A percentile compares a stretch with the other conserved stretches of the same genome.
These are phyloP conservation scores for Sugiyamaella smithiae DNA, from an alignment of 805 yeast genomes.

Conservation along the genomic window DNA sequence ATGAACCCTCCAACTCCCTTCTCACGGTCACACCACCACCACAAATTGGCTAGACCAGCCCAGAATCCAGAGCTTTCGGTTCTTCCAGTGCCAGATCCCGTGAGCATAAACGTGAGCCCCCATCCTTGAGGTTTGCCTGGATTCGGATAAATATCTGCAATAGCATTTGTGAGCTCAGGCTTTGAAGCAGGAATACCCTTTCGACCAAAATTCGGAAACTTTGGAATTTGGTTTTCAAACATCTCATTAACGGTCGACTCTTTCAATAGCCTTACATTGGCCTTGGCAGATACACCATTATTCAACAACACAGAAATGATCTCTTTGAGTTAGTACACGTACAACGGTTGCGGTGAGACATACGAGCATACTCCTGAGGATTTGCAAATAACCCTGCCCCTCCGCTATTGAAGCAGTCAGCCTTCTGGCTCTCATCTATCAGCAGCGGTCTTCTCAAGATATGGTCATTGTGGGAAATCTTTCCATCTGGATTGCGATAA, in stretches of 20 bases:
- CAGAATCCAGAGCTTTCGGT: conserved; percentile 38
- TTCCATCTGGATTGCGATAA: conserved; percentile 22
- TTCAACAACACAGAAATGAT: conserved; percentile 41
- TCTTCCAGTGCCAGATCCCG: conserved; percentile 38
- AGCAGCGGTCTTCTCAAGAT: conserved; percentile 7
- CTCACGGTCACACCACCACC: conserved; percentile 41
- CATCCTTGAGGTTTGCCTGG: conserved; percentile 8
- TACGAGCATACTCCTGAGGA: conserved; percentile 37
- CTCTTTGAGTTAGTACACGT: conserved; percentile 18
- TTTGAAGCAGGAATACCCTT: background rate
- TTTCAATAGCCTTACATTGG: background rate
- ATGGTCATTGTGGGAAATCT: conserved; percentile 14
- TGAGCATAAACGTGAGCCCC: conserved; percentile 37
- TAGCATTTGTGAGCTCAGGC: background rate
- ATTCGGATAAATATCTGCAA: background rate
- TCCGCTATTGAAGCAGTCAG: conserved; percentile 36
- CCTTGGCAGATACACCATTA: background rate
- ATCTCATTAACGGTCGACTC: background rate
- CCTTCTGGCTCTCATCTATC: conserved; percentile 20
- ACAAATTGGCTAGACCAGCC: conserved; percentile 41
- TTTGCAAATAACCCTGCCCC: conserved; percentile 45
- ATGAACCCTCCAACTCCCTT: conserved; percentile 39
- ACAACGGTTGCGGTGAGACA: background rate
- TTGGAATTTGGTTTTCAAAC: background rate
- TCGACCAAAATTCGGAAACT: background rate